Percentiles rank a stretch among this genome's conserved stretches.
Evolutionary conservation across 2,329 filamentous ascomycete species (phyloP).

Genomic region (Colletotrichum navitas): DNA sequence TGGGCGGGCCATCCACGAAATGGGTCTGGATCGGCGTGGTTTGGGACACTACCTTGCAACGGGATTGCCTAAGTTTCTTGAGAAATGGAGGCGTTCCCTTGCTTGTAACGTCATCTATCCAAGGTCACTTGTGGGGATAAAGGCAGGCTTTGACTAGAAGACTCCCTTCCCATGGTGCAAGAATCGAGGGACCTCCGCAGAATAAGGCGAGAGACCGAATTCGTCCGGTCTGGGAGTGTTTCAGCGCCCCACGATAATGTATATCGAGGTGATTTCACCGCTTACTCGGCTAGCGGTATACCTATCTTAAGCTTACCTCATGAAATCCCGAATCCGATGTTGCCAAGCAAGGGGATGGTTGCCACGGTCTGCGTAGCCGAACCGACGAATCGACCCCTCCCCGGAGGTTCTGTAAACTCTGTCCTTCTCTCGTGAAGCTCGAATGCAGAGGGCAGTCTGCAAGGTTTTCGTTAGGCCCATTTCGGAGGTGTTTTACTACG

Average conservation of each 20-base stretch:
- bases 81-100: constrained; percentile 10
- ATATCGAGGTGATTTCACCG: background rate
- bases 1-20: background rate
- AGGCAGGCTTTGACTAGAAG: constrained; percentile 19
- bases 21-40: constrained; percentile 26
- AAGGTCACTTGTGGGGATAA: background rate
- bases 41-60: constrained; percentile 4
- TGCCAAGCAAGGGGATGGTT: constrained; percentile 16
- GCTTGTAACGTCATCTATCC: constrained; percentile 7
- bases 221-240: constrained; percentile 33
- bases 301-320: constrained; percentile 32
- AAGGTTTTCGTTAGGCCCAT: constrained; percentile 26
- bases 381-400: constrained; percentile 23
- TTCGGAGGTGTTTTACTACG: constrained; percentile 22
- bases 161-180: constrained; percentile 16
- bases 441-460: constrained; percentile 26
- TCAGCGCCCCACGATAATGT: constrained; percentile 14
- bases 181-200: constrained; percentile 17
- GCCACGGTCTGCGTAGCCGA: background rate
- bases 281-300: constrained; percentile 23
- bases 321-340: background rate
- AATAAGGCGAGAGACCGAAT: constrained; percentile 16
- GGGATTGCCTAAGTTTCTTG: background rate
- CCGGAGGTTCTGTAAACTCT: constrained; percentile 24
- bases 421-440: constrained; percentile 8